phyloP scores from a whole-genome alignment of 75 land plant species.

The Chamaecyparis obtusa region DNA sequence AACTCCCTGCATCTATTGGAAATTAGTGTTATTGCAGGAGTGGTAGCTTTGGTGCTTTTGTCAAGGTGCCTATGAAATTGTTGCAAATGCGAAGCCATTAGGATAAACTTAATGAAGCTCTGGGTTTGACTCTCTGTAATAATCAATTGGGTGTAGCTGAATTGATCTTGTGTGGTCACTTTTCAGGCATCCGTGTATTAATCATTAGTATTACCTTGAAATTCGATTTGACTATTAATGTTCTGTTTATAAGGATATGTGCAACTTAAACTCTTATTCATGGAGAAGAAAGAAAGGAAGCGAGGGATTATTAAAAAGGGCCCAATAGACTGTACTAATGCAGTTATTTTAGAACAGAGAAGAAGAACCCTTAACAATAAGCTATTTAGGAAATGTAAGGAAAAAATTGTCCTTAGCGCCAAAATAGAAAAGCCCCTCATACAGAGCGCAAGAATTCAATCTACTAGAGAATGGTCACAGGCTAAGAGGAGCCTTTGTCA shows the following conservation, averaged over 20 bases:
- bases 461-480: neutral
- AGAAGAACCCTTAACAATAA: too few species aligned
- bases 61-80: neutral
- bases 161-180: neutral
- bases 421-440: too few species aligned
- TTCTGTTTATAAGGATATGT: neutral
- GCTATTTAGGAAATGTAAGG: too few species aligned
- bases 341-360: too few species aligned
- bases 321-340: too few species aligned
- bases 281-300: too few species aligned
- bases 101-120: neutral
- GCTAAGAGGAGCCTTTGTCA: neutral
- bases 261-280: neutral
- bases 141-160: neutral
- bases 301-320: too few species aligned
- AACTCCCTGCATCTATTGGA: neutral
- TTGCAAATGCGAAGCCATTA: neutral
- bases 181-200: neutral
- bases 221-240: neutral
- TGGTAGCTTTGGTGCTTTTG: neutral
- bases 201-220: neutral
- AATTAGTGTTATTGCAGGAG: too few species aligned
- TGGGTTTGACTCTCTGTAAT: neutral
- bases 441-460: too few species aligned
- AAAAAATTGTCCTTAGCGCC: too few species aligned